Base-by-base conservation (phyloP, 2,329 filamentous ascomycete species). In the Aspergillus eucalypticola region DNA sequence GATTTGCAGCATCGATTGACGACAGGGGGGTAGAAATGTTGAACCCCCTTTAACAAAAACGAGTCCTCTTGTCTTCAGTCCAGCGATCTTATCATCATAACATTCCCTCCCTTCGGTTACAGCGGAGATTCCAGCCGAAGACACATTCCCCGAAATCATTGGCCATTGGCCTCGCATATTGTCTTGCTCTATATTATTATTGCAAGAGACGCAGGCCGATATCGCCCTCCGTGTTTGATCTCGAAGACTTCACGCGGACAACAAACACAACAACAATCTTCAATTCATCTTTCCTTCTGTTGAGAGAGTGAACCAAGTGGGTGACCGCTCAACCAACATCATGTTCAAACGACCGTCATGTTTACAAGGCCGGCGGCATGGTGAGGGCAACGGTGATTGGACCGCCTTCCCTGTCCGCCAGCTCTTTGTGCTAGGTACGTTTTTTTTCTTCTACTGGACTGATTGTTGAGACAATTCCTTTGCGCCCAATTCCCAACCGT, bases 381-480 rank as follows among this genome's bases (percentile, higher is more conserved):
- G 63, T 63, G 67, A 69, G 67, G 62, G 65, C 60, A 51, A 56
- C 6, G 69, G 73, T 64, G 72, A 73, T 65, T 68, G 76, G 64
- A 73, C 78, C 59, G 71, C 77, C 49, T 88, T 88, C 73, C 86
- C 86, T 41, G 77, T 79, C 41, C 80, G 78, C 66, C 86, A 88
- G 69, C 79, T 88, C 67, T 83, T 77, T 64, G 73, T 79, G 15
- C 69, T 79, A 64, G 77, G 77, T 79, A 76, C 71, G 76, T 77
- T 62, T 52, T 70, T 11, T 35, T 15, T n/a, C n/a, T 11, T 13
- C 32, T 35, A 35, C 32, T 35, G 32, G 32, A 35, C 11, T 13
- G 32, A 35, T 11, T 35, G 5, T 35, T 35, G 32, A 15, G 39
- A 41, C 41, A 60, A 25, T 57, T 54, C 42, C 35, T 62, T 61